Conservation (phyloP, 1,139 yeast species). For the Candida sp. region DNA sequence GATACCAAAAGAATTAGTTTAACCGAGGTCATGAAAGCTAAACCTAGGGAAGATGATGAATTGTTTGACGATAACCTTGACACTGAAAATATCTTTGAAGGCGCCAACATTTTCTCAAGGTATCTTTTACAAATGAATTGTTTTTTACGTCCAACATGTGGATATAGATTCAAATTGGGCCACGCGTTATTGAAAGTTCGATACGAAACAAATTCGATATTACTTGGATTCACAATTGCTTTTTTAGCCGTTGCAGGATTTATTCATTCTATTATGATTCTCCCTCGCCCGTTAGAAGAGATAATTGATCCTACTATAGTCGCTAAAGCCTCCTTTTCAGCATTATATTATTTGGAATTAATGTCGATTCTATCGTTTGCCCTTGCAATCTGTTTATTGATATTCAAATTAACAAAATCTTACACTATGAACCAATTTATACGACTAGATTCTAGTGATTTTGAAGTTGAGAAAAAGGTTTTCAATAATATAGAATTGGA, state of each 20-base stretch:
- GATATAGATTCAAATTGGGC: slow-evolving; percentile 26
- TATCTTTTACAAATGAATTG: slow-evolving; percentile 17
- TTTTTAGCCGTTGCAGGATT: slow-evolving; percentile 8
- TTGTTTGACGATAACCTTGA: not conserved
- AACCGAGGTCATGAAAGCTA: slow-evolving; percentile 35
- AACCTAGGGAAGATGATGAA: not conserved
- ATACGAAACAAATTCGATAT: slow-evolving; percentile 20
- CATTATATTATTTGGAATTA: slow-evolving; percentile 31
- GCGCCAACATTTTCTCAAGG: slow-evolving; percentile 26
- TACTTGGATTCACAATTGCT: slow-evolving; percentile 2
- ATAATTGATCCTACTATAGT: slow-evolving; percentile 14
- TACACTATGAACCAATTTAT: not conserved
- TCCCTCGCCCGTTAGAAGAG: slow-evolving; percentile 21
- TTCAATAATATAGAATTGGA: slow-evolving; percentile 49
- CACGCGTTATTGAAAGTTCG: slow-evolving; percentile 32
- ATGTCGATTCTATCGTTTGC: slow-evolving; percentile 23
- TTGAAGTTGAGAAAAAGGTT: slow-evolving; percentile 16
- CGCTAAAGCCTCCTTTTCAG: slow-evolving; percentile 16
- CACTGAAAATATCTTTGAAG: slow-evolving; percentile 7
- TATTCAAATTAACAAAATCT: slow-evolving; percentile 17
- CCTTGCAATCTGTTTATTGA: slow-evolving; percentile 22
- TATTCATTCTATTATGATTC: slow-evolving; percentile 23
- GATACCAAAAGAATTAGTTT: slow-evolving; percentile 65
- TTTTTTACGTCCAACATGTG: slow-evolving; percentile 15
- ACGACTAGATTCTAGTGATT: slow-evolving; percentile 12